These are phyloP conservation scores for Ganoderma multipileum DNA, from an alignment of 1,284 basidiomycete species.

Conservation along the genomic window DNA sequence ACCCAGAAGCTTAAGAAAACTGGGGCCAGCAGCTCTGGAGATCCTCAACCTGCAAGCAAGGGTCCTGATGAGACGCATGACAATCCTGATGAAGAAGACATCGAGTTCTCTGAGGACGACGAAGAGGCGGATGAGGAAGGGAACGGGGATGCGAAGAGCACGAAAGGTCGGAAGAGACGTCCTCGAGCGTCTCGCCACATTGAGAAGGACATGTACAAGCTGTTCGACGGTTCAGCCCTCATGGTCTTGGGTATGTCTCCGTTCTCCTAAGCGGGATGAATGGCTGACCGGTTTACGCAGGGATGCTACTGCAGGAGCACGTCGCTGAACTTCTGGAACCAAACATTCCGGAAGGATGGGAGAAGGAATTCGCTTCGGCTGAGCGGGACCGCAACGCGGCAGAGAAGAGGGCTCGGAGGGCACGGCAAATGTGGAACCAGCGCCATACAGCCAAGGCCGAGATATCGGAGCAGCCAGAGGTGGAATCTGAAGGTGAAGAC, in stretches of 20 bases:
- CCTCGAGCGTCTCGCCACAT: slow-evolving; percentile 22
- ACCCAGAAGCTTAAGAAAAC: slow-evolving; percentile 18
- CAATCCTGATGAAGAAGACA: neutral
- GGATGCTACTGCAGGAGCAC: slow-evolving; percentile 73
- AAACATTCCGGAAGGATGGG: slow-evolving; percentile 51
- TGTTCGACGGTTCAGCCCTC: slow-evolving; percentile 74
- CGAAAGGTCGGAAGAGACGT: slow-evolving; percentile 21
- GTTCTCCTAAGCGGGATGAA: neutral
- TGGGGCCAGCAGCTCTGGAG: neutral
- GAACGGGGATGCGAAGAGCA: slow-evolving; percentile 14
- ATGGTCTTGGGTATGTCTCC: slow-evolving; percentile 65
- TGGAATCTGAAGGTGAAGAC: slow-evolving; percentile 26
- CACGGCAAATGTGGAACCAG: slow-evolving; percentile 25
- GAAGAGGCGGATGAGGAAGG: slow-evolving; percentile 20
- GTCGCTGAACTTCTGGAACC: slow-evolving; percentile 51
- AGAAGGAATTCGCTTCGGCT: slow-evolving; percentile 37
- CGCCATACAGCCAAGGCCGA: slow-evolving; percentile 13
- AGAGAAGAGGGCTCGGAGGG: slow-evolving; percentile 20
- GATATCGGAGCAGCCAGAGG: neutral
- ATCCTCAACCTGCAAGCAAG: slow-evolving; percentile 1
- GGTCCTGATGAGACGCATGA: neutral
- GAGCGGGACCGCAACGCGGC: slow-evolving; percentile 18
- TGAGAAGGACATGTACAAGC: slow-evolving; percentile 72
- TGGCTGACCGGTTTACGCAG: slow-evolving; percentile 40
- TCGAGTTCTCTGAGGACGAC: slow-evolving; percentile 6